Evolutionary conservation across 1,284 basidiomycete genomes (phyloP), one percentile per base, ranked within the genome.

Genomic region (Sporisorium reilianum): DNA sequence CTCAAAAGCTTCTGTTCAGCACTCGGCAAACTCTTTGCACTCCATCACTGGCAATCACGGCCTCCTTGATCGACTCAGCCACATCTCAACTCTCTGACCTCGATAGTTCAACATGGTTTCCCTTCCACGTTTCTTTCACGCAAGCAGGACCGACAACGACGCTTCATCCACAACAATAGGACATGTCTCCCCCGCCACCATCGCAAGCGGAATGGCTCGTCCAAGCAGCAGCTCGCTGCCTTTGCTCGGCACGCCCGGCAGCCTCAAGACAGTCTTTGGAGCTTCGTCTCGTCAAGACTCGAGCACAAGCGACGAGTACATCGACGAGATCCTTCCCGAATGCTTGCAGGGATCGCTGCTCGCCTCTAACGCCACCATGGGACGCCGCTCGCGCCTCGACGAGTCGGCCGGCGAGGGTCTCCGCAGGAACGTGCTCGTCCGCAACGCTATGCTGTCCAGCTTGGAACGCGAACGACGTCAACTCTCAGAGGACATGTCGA

Each of bases 381-480:
- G 57, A 36, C 67, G 69, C 20, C 64, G 68, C 23, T 52, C 57
- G 0, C 60, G 68, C 36, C 65, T 76, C 14, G 75, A 77, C 42
- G 71, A 68, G 10, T 75, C 75, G 5, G 75, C 75, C 1, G 75
- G 75, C 14, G 75, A 74, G 30, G 71, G 75, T 1, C 68, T 77
- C 7, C 67, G 75, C 8, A 55, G 75, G 44, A 71, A 64, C 40
- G 71, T 77, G 11, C 63, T 77, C 3, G 42, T 77, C 6, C 71
- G 75, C 34, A 77, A 77, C 32, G 71, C 75, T 12, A 75, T 77
- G 71, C 64, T 77, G 2, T 66, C 75, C 23, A 77, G 70, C 51
- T 46, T 77, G n/a, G 74, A 76, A 46, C 56, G 64, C n/a, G 69
- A 68, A 46, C 53, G 68, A 5, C 67, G 66, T 12, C 66, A 69